Base-by-base conservation (phyloP, 495 filamentous ascomycete genomes). In the Cercophora sp. region DNA sequence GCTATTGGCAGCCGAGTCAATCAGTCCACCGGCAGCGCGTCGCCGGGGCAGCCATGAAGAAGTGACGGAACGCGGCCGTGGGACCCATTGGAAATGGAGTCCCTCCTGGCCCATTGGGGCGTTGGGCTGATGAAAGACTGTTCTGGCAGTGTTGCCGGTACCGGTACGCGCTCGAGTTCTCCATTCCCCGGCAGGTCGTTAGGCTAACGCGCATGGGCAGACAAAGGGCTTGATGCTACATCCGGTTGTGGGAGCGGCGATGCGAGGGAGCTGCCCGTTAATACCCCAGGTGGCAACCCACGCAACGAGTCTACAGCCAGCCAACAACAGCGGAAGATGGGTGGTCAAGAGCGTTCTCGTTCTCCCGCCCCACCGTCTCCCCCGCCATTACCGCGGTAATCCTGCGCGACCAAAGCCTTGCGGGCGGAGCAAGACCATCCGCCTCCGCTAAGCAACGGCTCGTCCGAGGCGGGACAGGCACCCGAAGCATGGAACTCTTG, bases 221-320 rank as follows among this genome's bases (percentile, higher is more conserved):
- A 46, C 11, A 46, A 31, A 46, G 23, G 26, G 15, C 43, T 46
- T 46, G 18, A 46, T 46, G 43, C 43, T 46, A 46, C 24, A 46
- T 46, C 43, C 18, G 43, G 43, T 46, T 29, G 26, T 46, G 22
- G 40, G 8, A 43, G 25, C 22, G 25, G 40, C 40, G 40, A 43
- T 46, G 24, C 23, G 43, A 46, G 43, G 43, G 43, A 46, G 43
- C 43, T 46, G 26, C 24, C 23, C 24, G 18, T 46, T 46, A 46
- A n/a, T 8, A 18, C n/a, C n/a, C n/a, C 27, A 25, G 26, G 15
- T 9, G 24, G 23, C 26, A 15, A 46, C 43, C 26, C 20, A 46
- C 10, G 20, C n/a, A n/a, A n/a, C 20, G 20, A 29, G 26, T 46
- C 43, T 46, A 16, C 18, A 46, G 27, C 43, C 23, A 46, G 43